These are phyloP conservation scores for Arabidopsis lyrata DNA, from an alignment of 441 rosid species.

Conservation along the genomic window DNA sequence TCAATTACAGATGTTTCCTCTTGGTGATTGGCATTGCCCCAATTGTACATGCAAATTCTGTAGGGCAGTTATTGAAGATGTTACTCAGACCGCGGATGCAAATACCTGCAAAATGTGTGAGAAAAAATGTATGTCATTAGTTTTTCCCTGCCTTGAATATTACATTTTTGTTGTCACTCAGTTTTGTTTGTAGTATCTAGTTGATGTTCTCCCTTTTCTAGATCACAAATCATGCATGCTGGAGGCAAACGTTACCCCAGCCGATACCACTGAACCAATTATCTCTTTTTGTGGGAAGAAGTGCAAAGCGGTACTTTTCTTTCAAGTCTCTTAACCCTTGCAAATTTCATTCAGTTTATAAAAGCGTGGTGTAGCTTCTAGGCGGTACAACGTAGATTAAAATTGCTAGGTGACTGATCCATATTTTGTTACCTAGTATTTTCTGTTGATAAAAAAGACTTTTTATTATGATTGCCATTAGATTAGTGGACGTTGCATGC, in stretches of 20 bases:
- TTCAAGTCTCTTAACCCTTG: conserved; percentile 28
- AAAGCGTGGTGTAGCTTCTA: not conserved
- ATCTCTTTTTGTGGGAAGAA: conserved; percentile 65
- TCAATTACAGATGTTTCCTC: conserved; percentile 74
- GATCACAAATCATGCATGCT: conserved; percentile 73
- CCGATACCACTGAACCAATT: conserved; percentile 44
- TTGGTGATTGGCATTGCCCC: conserved; percentile 90
- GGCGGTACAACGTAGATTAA: not conserved
- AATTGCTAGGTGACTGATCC: not conserved
- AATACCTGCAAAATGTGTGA: conserved; percentile 68
- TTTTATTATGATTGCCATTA: not conserved
- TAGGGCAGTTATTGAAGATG: conserved; percentile 51
- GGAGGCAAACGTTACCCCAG: conserved; percentile 52
- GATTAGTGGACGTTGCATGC: conserved; percentile 1
- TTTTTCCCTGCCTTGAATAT: conserved; percentile 32
- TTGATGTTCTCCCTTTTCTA: conserved; percentile 35
- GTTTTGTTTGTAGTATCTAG: conserved; percentile 19
- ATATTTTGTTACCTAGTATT: not conserved
- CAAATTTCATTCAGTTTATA: conserved; percentile 1
- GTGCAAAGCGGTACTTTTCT: conserved; percentile 65
- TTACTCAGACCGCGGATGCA: conserved; percentile 47
- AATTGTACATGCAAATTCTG: conserved; percentile 89
- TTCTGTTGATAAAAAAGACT: not conserved
- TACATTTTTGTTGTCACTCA: conserved; percentile 12
- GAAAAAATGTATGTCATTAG: conserved; percentile 63